These are phyloP conservation scores for Colletotrichum simmondsii DNA, from an alignment of 2,329 filamentous ascomycete genomes.

Conservation along the genomic window DNA sequence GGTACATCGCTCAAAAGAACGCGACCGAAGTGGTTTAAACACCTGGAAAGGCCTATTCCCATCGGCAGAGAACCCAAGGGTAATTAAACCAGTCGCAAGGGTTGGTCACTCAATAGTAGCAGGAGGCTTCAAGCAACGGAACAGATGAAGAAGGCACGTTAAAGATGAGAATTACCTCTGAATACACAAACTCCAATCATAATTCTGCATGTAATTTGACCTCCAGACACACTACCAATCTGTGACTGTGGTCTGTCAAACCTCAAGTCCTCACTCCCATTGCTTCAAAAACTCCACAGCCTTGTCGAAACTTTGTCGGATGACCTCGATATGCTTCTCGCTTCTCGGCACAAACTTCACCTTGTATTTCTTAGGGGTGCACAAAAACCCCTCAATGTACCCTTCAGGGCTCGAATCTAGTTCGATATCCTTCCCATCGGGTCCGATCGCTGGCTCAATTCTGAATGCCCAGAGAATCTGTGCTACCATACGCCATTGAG, in stretches of 20 bases:
- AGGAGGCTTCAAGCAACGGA: too few species aligned
- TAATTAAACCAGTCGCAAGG: not conserved
- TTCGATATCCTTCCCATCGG: not conserved
- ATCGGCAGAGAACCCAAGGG: constrained; percentile 21
- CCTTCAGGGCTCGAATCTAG: constrained; percentile 11
- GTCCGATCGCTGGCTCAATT: not conserved
- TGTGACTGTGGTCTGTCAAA: not conserved
- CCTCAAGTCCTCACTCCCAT: not conserved
- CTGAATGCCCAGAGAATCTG: constrained; percentile 60
- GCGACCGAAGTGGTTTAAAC: constrained; percentile 63
- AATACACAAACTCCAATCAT: too few species aligned
- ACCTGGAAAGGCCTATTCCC: constrained; percentile 57
- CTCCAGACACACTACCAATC: too few species aligned
- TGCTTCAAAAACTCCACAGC: not conserved
- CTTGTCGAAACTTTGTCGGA: not conserved
- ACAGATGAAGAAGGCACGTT: too few species aligned
- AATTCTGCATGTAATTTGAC: too few species aligned
- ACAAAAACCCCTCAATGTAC: constrained; percentile 12
- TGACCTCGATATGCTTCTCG: not conserved
- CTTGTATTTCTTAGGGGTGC: constrained; percentile 7
- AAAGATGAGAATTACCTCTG: too few species aligned
- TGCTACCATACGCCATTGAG: constrained; percentile 49
- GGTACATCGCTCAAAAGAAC: constrained; percentile 57
- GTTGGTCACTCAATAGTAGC: too few species aligned
- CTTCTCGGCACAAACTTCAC: constrained; percentile 22